Evolutionary conservation across 2,329 filamentous ascomycete species (phyloP).

Genomic region (Trichoderma sp.): DNA sequence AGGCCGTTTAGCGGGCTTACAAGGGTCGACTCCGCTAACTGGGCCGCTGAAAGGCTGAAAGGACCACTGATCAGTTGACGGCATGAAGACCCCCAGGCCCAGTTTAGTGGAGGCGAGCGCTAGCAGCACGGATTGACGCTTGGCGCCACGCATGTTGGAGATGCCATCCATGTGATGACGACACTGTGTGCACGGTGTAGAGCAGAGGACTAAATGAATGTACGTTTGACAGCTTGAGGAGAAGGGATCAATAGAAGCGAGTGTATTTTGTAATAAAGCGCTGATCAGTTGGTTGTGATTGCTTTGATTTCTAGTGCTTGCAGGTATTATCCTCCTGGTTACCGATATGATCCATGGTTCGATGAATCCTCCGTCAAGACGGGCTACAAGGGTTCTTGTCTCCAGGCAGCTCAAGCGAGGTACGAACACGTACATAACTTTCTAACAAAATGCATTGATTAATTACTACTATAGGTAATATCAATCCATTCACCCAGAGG

Average conservation of each 20-base stretch:
- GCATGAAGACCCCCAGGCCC: not conserved
- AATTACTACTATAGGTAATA: too few species aligned
- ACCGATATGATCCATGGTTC: not conserved
- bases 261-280: too few species aligned
- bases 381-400: not conserved
- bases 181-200: not conserved
- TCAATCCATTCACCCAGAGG: not conserved
- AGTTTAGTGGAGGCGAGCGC: not conserved
- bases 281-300: not conserved
- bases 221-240: not conserved
- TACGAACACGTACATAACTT: too few species aligned
- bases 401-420: not conserved
- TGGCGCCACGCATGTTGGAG: slow-evolving; percentile 4
- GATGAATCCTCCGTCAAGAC: not conserved
- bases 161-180: not conserved
- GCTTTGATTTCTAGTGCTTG: not conserved
- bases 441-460: too few species aligned
- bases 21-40: not conserved
- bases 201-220: not conserved
- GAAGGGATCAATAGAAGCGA: too few species aligned
- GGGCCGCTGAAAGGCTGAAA: not conserved
- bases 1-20: not conserved
- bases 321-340: too few species aligned
- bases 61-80: slow-evolving; percentile 9
- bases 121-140: not conserved